A percentile compares a stretch with the other conserved stretches of the same genome.
These are phyloP conservation scores for Galeopsis tetrahit DNA, from an alignment of 257 asterid species.

Conservation along the genomic window DNA sequence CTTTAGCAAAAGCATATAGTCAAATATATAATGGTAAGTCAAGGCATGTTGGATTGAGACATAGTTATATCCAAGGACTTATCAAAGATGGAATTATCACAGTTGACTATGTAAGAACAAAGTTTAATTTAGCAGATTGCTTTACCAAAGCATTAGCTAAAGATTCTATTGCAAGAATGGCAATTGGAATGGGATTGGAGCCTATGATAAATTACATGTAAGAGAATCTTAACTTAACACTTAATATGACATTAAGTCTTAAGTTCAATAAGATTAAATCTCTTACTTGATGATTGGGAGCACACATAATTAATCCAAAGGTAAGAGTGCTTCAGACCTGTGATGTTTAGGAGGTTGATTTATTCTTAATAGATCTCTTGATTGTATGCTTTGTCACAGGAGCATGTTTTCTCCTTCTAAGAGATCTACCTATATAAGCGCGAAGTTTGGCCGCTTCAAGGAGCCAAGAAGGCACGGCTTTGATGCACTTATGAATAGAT, in stretches of 20 bases:
- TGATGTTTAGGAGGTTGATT: neutral
- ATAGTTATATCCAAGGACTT: neutral
- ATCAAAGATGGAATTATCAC: neutral
- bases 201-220: neutral
- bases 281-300: neutral
- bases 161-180: neutral
- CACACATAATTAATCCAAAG: neutral
- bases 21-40: too few relatives aligned
- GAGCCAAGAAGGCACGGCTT: neutral
- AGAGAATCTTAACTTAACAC: neutral
- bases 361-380: neutral
- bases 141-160: neutral
- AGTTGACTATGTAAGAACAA: neutral
- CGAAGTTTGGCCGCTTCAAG: neutral
- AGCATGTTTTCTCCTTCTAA: neutral
- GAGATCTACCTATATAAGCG: neutral
- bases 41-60: too few relatives aligned
- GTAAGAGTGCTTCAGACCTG: neutral
- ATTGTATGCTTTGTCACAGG: neutral
- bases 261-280: neutral
- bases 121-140: neutral
- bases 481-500: neutral
- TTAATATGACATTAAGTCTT: neutral
- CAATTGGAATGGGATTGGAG: neutral
- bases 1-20: too few relatives aligned